Evolutionary conservation across 2,329 filamentous ascomycete species (phyloP).

Genomic region (Aquanectria penicillioides): DNA sequence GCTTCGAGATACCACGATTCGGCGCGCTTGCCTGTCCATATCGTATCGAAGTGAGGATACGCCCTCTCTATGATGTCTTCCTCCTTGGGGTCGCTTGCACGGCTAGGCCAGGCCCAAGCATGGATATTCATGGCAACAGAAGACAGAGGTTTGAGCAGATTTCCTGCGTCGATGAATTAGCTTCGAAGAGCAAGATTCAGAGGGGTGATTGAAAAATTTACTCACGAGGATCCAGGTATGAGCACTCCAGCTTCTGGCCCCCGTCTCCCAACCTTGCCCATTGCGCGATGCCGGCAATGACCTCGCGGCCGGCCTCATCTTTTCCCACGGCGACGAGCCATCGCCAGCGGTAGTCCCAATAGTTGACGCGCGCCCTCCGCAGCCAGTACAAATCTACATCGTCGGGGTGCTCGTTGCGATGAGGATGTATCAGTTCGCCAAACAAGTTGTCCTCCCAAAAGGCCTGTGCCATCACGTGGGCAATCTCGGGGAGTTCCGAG

Average conservation of each 20-base stretch:
- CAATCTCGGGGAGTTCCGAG: conserved; percentile 42
- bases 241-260: conserved; percentile 22
- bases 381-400: conserved; percentile 47
- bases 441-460: conserved; percentile 49
- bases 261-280: conserved; percentile 34
- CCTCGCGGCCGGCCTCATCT: conserved; percentile 23
- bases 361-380: conserved; percentile 38
- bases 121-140: conserved; percentile 26
- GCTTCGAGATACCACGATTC: conserved; percentile 50
- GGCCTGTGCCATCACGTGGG: conserved; percentile 43
- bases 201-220: background rate
- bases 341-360: conserved; percentile 42
- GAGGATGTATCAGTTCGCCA: conserved; percentile 47
- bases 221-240: conserved; percentile 29
- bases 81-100: conserved; percentile 19
- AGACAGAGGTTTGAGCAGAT: conserved; percentile 29
- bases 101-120: conserved; percentile 18
- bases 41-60: conserved; percentile 26
- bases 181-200: background rate
- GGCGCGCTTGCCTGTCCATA: conserved; percentile 33
- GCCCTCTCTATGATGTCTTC: conserved; percentile 30
- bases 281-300: conserved; percentile 29
- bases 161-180: conserved; percentile 17
- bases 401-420: conserved; percentile 43
- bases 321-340: conserved; percentile 41